Base-by-base conservation (phyloP, 306 rosid genomes). In the Phaseolus lunatus region DNA sequence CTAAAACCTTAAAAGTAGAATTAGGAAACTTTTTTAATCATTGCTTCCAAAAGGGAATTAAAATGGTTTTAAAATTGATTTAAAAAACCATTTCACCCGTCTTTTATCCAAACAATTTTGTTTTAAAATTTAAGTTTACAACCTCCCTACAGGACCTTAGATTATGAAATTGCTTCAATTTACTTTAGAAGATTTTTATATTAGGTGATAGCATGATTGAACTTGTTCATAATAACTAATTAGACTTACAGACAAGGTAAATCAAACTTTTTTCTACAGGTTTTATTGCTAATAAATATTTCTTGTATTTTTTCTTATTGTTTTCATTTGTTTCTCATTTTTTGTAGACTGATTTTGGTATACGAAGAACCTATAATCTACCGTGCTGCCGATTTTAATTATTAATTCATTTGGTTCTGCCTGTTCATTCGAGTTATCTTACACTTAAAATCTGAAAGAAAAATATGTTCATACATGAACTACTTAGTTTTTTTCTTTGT, bases 181-280 rank as follows among this genome's bases (percentile, higher is more conserved):
- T 31, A 39, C 62, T 8, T 64, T 19, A 19, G 53, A 26, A 33
- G 37, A 1, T 19, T 67, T 73, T 29, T 56, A 69, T 47, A 35
- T 54, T 63, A 43, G 15, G 58, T 20, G 43, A 48, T 70, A 24
- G 4, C 52, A 9, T 18, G 20, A 5, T 37, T 43, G 45, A 59
- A 49, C 64, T 78, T 61, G 53, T 50, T 72, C 53, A 37, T 41
- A 57, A 11, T 54, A 77, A 16, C 58, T 82, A 33, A 20, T 41
- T 11, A 20, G 9, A 15, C 12, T 35, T 61, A 3, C n/a, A 7
- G 15, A 15, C 7, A 33, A 14, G 62, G 33, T 39, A 79, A 43
- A 41, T 7, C 23, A 1, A 1, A 22, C 64, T 39, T 62, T 70
- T 48, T 77, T 70, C 15, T 61, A 43, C 62, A 19, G 43, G 45